Base-by-base conservation (phyloP, 2,329 filamentous ascomycete species). In the Myriosclerotinia duriaeana region DNA sequence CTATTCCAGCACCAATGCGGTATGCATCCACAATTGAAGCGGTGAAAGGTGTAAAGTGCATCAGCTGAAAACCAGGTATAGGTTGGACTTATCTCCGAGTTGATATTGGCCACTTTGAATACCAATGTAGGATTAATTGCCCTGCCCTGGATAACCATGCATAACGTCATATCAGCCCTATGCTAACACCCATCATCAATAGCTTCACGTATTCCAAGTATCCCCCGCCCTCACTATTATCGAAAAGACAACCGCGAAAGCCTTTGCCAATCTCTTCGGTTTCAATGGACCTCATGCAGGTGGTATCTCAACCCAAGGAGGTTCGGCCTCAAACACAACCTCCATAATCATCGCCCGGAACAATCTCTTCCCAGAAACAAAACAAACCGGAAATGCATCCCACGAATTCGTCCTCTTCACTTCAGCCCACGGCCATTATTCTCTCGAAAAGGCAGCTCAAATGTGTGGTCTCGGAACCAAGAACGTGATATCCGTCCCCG, bases 361-460 rank as follows among this genome's bases (percentile, higher is more conserved):
- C 80, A 89, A 85, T 0, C 83, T 97, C 2, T 97, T 87, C 76
- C 93, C 94, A 0, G 82, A 86, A 12, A 92, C 89, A 62, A 97
- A 96, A 78, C 80, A 80, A 0, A 77, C 84, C 1, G 95, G 95
- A 20, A 92, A 93, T 74, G 84, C 82, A 1, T 75, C 76, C 5
- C 78, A 82, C 69, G 82, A 84, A 26, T 94, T 97, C 73, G 89
- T 92, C 26, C 79, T 97, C 65, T 97, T 98, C 80, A 97, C 94
- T 3, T 92, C 88, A 71, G 87, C 84, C 0, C 93, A 98, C 77
- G 93, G 94, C 0, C 95, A 98, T 81, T 99, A 98, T 81, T 93
- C 89, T 6, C 86, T 98, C 36, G 92, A 97, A 74, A 98, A 98
- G 80, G 93, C 93, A 3, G 93, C 93, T n/a, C 89, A 94, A 76